Evolutionary conservation across 345 rosid species (phyloP).

Genomic region (Bretschneidera sinensis): DNA sequence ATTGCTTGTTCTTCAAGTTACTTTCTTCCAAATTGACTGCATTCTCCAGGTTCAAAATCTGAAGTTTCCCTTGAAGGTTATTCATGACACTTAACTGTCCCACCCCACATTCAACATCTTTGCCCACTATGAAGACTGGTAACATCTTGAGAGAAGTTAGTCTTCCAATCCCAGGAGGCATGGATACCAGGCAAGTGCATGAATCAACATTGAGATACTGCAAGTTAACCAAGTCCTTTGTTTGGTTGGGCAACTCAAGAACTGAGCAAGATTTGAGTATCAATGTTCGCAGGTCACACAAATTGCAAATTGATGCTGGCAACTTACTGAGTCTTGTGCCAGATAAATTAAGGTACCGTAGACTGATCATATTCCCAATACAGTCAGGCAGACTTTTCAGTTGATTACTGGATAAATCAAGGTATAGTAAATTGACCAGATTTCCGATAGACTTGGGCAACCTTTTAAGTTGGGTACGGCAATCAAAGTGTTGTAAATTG

Average conservation of each 20-base stretch:
- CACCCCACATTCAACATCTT: not conserved
- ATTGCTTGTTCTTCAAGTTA: slow-evolving; percentile 1
- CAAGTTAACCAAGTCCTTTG: slow-evolving; percentile 2
- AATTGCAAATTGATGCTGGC: no score
- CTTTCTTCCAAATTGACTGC: not conserved
- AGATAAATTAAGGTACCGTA: no score
- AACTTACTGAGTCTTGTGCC: no score
- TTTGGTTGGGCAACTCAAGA: not conserved
- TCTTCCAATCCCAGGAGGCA: not conserved
- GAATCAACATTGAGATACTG: not conserved
- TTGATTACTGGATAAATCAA: no score
- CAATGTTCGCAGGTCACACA: not conserved
- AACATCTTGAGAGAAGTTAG: slow-evolving; percentile 1
- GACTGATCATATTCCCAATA: no score
- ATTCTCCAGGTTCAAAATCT: slow-evolving; percentile 2
- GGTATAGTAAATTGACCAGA: no score
- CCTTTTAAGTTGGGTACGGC: no score
- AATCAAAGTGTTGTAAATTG: no score
- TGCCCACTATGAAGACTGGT: not conserved
- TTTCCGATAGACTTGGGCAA: no score
- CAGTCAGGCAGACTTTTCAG: no score
- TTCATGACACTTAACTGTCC: not conserved
- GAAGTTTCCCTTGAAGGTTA: slow-evolving; percentile 4
- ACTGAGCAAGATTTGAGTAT: not conserved
- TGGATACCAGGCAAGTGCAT: not conserved